Evolutionary conservation across 2,329 filamentous ascomycete species (phyloP).

Genomic region (Alternaria atra): DNA sequence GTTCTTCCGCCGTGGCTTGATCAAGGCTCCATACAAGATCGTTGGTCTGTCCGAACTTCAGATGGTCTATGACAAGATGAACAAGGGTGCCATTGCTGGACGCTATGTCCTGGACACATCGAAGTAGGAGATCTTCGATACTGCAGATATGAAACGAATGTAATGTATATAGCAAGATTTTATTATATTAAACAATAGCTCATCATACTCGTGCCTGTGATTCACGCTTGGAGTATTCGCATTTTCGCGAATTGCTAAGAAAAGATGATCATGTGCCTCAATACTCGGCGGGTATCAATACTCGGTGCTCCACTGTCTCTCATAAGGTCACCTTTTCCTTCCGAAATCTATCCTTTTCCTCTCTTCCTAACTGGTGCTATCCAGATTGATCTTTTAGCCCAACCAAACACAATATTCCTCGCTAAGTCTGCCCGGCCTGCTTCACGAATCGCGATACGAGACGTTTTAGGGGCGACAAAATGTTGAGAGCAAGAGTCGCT

Average conservation of each 20-base stretch:
- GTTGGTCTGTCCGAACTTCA: conserved; percentile 82
- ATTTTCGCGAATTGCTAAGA: background rate
- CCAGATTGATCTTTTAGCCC: background rate
- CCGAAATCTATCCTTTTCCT: background rate
- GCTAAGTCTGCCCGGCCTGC: background rate
- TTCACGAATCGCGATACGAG: background rate
- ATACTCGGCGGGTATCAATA: background rate
- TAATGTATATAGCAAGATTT: conserved; percentile 20
- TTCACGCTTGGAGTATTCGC: background rate
- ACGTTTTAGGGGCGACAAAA: background rate
- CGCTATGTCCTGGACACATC: conserved; percentile 79
- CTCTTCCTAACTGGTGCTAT: background rate
- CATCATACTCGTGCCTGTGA: background rate
- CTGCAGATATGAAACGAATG: background rate
- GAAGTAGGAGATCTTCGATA: conserved; percentile 31
- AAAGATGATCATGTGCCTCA: background rate
- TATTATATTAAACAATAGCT: background rate
- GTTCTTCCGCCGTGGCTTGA: conserved; percentile 83
- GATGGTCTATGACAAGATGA: conserved; percentile 77
- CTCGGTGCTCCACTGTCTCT: background rate
- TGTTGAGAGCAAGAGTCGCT: background rate
- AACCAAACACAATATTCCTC: background rate
- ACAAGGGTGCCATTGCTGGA: conserved; percentile 75
- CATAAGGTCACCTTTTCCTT: background rate
- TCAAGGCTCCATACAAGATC: conserved; percentile 87